phyloP scores from a whole-genome alignment of 768 basidiomycete species.

The Russula griseocarnosa region DNA sequence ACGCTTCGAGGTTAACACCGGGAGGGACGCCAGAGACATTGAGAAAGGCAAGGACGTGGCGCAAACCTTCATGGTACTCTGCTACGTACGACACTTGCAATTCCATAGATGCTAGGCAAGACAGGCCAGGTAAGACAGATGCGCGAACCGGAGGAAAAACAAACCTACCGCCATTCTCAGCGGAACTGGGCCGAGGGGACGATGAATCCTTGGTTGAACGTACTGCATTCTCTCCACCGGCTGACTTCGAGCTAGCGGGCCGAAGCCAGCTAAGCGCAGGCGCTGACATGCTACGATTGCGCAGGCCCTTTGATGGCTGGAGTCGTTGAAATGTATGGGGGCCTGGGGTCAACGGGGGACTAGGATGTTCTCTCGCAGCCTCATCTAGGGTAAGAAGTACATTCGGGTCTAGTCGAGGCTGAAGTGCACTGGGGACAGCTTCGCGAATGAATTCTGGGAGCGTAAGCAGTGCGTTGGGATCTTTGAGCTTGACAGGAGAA shows the following conservation, averaged over 20 bases:
- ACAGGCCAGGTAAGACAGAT: not conserved
- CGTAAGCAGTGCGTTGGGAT: constrained; percentile 49
- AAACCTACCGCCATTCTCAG: constrained; percentile 31
- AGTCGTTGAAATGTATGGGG: constrained; percentile 36
- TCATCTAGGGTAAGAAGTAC: constrained; percentile 36
- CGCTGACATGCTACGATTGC: constrained; percentile 39
- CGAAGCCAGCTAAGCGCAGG: constrained; percentile 36
- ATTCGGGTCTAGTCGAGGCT: constrained; percentile 18
- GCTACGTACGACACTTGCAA: constrained; percentile 52
- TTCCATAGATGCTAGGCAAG: constrained; percentile 7
- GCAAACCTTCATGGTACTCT: constrained; percentile 85
- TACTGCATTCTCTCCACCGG: constrained; percentile 28
- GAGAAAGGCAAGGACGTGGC: constrained; percentile 73
- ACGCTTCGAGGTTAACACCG: constrained; percentile 57
- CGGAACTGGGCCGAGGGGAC: constrained; percentile 33
- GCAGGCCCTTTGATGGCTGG: constrained; percentile 32
- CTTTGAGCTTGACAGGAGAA: constrained; percentile 32
- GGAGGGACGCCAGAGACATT: constrained; percentile 48
- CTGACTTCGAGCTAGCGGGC: constrained; percentile 27
- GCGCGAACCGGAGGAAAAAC: not conserved
- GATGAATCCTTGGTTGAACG: constrained; percentile 24
- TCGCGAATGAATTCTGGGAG: constrained; percentile 43
- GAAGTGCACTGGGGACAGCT: constrained; percentile 21
- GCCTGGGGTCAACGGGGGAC: constrained; percentile 32
- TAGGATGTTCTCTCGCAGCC: constrained; percentile 40